Evolutionary conservation across 495 filamentous ascomycete species (phyloP), one percentile per base, ranked within the genome.

Genomic region (Hypoxylon lenormandii): DNA sequence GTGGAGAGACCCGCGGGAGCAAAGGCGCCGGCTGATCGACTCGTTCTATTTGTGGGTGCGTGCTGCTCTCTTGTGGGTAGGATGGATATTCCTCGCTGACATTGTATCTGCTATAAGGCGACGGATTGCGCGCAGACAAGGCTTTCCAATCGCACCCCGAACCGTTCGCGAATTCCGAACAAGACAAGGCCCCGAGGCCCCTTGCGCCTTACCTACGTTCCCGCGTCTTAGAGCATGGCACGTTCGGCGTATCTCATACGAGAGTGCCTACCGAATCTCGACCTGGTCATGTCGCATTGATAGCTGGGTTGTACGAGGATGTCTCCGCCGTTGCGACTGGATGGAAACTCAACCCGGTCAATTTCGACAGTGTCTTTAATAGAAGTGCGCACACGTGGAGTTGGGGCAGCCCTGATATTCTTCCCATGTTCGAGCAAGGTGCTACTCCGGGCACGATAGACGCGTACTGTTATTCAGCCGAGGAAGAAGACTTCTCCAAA

Each of bases 301-400:
- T 99, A 72, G 96, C 96, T 16, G 96, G 96, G 13, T 81, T 99
- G 48, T 99, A 99, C 75, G 96, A 99, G 77, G 96, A 99, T 82
- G 96, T 99, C 5, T 97, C 94, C 42, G 90, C 96, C 2, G 96
- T 99, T 16, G 97, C 90, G 30, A 99, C 96, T 7, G 96, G 96
- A 12, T 99, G 96, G 96, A 98, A 98, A 78, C 79, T 97, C 72
- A 99, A 99, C 75, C 95, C 96, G 0, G 96, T 99, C 66, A 92
- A 97, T 75, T 99, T 99, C 73, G 96, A 99, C 80, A 97, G 94
- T 70, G 91, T 99, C 8, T 99, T 99, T 85, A 99, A 99, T 74
- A 88, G 91, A 59, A 97, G 94, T 74, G 82, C 91, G 26, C 96
- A 98, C 79, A 98, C 96, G 3, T 99, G 96, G 96, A 94, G 92